These are phyloP conservation scores for Penicillium argentinense DNA, from an alignment of 495 filamentous ascomycete genomes.

Conservation along the genomic window DNA sequence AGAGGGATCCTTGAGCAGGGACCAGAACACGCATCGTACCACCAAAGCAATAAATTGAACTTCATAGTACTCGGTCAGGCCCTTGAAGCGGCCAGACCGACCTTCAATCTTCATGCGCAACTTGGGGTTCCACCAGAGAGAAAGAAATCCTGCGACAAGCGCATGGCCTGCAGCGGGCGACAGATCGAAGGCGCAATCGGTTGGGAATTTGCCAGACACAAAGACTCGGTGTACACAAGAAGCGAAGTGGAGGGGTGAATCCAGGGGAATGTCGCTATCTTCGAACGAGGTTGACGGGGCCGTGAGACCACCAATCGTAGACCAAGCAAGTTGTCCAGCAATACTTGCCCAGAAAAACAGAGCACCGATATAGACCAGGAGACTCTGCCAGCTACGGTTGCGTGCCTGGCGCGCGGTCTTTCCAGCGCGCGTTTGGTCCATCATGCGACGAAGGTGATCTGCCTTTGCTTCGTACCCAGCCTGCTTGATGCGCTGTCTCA, in stretches of 20 bases:
- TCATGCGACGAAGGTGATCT: slow-evolving; percentile 70
- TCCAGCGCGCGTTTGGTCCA: slow-evolving; percentile 60
- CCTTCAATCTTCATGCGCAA: slow-evolving; percentile 63
- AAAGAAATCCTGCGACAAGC: slow-evolving; percentile 52
- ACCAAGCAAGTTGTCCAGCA: slow-evolving; percentile 44
- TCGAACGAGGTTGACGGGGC: neutral
- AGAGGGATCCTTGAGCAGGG: slow-evolving; percentile 46
- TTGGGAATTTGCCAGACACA: slow-evolving; percentile 19
- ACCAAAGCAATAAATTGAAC: slow-evolving; percentile 63
- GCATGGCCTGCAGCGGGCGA: slow-evolving; percentile 44
- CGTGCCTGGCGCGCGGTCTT: slow-evolving; percentile 39
- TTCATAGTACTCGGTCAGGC: slow-evolving; percentile 67
- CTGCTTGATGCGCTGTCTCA: slow-evolving; percentile 60
- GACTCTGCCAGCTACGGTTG: slow-evolving; percentile 51
- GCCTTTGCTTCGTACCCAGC: slow-evolving; percentile 77
- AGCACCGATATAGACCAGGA: slow-evolving; percentile 45
- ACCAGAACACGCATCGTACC: slow-evolving; percentile 55
- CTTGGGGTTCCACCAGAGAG: slow-evolving; percentile 77
- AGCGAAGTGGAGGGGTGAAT: slow-evolving; percentile 8
- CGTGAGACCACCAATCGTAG: slow-evolving; percentile 32
- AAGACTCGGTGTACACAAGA: slow-evolving; percentile 32
- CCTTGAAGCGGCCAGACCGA: slow-evolving; percentile 60
- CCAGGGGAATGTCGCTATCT: slow-evolving; percentile 5
- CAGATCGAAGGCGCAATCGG: slow-evolving; percentile 30
- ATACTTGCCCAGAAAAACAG: slow-evolving; percentile 54